Conservation (phyloP, 1,284 basidiomycete species). For the Ceratobasidium sp. region DNA sequence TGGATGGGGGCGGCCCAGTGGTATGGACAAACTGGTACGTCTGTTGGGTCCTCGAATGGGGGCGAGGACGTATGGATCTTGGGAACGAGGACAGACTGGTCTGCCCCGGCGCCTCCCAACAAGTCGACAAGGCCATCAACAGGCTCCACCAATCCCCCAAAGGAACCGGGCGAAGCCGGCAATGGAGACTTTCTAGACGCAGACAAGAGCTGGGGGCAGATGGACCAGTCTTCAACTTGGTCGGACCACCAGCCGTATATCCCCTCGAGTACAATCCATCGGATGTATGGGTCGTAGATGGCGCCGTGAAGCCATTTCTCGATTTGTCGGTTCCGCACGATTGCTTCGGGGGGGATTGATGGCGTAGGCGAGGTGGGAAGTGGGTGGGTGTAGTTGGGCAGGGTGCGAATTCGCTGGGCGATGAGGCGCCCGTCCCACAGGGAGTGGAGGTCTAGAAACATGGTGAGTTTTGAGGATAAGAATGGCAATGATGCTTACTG, state of each 20-base stretch:
- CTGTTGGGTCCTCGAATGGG: conserved; percentile 42
- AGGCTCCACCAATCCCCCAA: conserved; percentile 27
- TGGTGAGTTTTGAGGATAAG: background rate
- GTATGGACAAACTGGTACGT: conserved; percentile 77
- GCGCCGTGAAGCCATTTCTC: conserved; percentile 78
- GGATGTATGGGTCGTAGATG: conserved; percentile 89
- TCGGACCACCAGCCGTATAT: conserved; percentile 71
- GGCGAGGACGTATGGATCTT: background rate
- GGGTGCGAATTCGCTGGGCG: conserved; percentile 79
- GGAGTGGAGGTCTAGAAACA: conserved; percentile 75
- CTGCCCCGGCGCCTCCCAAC: background rate
- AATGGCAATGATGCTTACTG: conserved; percentile 45
- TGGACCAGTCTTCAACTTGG: conserved; percentile 70
- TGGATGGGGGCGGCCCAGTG: conserved; percentile 79
- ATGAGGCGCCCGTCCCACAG: conserved; percentile 88
- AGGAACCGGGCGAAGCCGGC: background rate
- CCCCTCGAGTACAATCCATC: conserved; percentile 88
- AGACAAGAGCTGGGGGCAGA: conserved; percentile 63
- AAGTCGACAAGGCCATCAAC: background rate
- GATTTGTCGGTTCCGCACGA: conserved; percentile 55
- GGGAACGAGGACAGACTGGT: conserved; percentile 3
- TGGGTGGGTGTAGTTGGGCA: conserved; percentile 81
- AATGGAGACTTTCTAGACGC: background rate
- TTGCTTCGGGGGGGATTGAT: conserved; percentile 2
- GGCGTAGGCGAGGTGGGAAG: conserved; percentile 61